These are phyloP conservation scores for Rhodotorula babjevae DNA, from an alignment of 768 basidiomycete genomes.

Conservation along the genomic window DNA sequence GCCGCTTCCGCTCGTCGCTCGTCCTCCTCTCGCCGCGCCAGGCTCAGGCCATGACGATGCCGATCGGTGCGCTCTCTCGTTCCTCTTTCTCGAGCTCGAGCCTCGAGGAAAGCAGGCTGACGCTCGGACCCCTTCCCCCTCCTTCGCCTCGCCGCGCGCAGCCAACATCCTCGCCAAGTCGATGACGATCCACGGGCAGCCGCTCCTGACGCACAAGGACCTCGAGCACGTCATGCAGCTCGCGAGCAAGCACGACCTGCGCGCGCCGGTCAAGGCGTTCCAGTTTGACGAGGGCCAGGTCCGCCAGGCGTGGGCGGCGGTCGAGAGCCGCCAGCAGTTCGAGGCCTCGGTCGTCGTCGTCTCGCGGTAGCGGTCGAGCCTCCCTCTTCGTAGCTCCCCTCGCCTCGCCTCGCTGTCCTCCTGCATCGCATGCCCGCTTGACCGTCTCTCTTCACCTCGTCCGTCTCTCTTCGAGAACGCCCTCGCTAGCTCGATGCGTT, in stretches of 20 bases:
- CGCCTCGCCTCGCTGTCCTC: no score
- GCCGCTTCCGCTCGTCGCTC: conserved; percentile 6
- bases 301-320: conserved; percentile 7
- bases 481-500: no score
- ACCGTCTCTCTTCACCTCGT: no score
- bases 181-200: not conserved
- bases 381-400: no score
- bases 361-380: no score
- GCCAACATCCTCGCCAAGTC: conserved; percentile 16
- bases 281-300: conserved; percentile 4
- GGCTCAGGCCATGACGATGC: conserved; percentile 1
- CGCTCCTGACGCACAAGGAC: not conserved
- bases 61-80: conserved; percentile 3
- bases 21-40: conserved; percentile 12
- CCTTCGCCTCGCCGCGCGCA: not conserved
- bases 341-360: conserved; percentile 10
- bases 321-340: conserved; percentile 4
- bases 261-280: not conserved
- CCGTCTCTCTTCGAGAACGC: no score
- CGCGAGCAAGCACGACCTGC: not conserved
- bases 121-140: not conserved
- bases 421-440: no score
- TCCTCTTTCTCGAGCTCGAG: no score
- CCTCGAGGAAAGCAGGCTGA: no score
- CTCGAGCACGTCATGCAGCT: not conserved